These are phyloP conservation scores for Leccinum imitatum DNA, from an alignment of 768 basidiomycete genomes.

Conservation along the genomic window DNA sequence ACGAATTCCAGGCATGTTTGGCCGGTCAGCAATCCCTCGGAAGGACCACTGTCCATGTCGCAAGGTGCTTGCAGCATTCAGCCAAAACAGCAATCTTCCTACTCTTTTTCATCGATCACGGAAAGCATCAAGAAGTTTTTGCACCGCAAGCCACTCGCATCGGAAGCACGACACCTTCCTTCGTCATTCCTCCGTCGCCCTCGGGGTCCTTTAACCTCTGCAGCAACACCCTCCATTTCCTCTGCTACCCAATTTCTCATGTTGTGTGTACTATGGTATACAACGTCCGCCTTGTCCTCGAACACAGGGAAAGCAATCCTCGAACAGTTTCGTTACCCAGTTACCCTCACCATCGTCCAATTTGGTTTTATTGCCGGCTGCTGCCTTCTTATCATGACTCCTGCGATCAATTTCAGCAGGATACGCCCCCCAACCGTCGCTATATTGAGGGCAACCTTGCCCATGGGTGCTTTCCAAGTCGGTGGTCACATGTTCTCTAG, in stretches of 20 bases:
- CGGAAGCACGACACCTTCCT: constrained; percentile 17
- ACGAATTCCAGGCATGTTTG: constrained; percentile 18
- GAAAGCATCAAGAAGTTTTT: constrained; percentile 20
- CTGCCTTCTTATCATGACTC: constrained; percentile 83
- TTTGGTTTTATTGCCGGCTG: constrained; percentile 92
- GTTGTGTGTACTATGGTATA: constrained; percentile 91
- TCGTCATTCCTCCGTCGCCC: constrained; percentile 29
- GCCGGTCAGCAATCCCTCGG: constrained; percentile 24
- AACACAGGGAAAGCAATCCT: constrained; percentile 97
- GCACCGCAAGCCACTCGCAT: constrained; percentile 14
- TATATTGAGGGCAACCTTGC: constrained; percentile 77
- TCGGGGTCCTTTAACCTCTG: constrained; percentile 17
- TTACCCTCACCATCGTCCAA: constrained; percentile 97
- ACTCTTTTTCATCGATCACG: constrained; percentile 11
- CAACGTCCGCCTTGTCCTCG: constrained; percentile 87
- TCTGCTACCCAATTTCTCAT: constrained; percentile 61
- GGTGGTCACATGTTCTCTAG: constrained; percentile 98
- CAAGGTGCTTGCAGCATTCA: constrained; percentile 10
- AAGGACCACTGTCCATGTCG: constrained; percentile 9
- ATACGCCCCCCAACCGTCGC: constrained; percentile 68
- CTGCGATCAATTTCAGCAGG: constrained; percentile 61
- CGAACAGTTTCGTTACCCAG: constrained; percentile 88
- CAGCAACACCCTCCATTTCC: constrained; percentile 15
- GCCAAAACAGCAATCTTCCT: constrained; percentile 5
- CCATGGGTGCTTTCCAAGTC: constrained; percentile 98